These are phyloP conservation scores for Phytopythium vexans DNA, from an alignment of 352 stramenopile species.

Conservation along the genomic window DNA sequence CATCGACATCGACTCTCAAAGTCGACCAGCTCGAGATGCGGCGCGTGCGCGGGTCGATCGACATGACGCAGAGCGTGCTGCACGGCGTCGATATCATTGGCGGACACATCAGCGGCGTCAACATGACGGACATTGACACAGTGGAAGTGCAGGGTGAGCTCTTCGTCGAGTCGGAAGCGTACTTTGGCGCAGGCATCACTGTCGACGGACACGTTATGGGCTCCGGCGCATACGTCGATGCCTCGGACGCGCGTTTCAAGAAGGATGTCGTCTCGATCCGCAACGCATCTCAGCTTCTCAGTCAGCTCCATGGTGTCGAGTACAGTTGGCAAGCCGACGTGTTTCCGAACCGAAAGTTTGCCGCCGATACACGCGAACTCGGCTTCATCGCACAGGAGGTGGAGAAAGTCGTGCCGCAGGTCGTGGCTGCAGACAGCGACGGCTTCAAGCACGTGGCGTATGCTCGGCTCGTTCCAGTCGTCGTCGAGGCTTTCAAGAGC, in stretches of 20 bases:
- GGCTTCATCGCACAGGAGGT: constrained; percentile 90
- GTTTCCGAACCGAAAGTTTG: constrained; percentile 50
- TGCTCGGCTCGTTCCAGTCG: constrained; percentile 63
- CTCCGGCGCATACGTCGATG: constrained; percentile 88
- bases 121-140: constrained; percentile 65
- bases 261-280: constrained; percentile 45
- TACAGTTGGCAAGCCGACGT: constrained; percentile 44
- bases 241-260: constrained; percentile 90
- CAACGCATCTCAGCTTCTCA: constrained; percentile 41
- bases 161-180: constrained; percentile 80
- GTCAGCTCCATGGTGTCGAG: constrained; percentile 59
- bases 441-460: constrained; percentile 91
- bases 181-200: constrained; percentile 79
- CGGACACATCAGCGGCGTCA: constrained; percentile 74
- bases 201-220: constrained; percentile 89
- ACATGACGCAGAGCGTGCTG: constrained; percentile 73
- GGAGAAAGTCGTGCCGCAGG: constrained; percentile 71
- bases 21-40: constrained; percentile 44
- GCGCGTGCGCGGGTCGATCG: constrained; percentile 65
- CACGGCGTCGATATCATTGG: constrained; percentile 66
- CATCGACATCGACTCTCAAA: constrained; percentile 27
- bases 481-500: constrained; percentile 79
- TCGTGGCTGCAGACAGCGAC: constrained; percentile 60
- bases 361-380: constrained; percentile 38
- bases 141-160: constrained; percentile 78